Base-by-base conservation (phyloP, 2,329 filamentous ascomycete genomes). In the Colletotrichum phormii region DNA sequence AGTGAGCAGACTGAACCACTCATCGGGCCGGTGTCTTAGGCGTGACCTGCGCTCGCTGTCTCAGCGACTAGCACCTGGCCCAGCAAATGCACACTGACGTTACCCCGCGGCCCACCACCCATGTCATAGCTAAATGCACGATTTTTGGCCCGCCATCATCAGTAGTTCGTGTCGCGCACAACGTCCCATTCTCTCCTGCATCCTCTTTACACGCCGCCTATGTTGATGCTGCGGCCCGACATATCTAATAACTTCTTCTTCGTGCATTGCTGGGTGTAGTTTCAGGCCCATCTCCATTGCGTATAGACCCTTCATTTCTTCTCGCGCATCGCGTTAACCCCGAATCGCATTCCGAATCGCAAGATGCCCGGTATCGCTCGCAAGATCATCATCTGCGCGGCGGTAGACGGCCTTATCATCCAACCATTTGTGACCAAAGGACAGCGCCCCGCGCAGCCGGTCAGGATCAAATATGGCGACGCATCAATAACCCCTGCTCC, bases 371-470 rank as follows among this genome's bases (percentile, higher is more conserved):
- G 89, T 76, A 85, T 97, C 73, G 91, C 93, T 72, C 93, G 94
- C 80, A 97, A 97, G 83, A 85, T 97, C 67, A 81, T 95, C 75
- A 90, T 98, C 76, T 92, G 92, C 82, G 94, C 95, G 67, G 91
- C 94, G 31, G 90, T 92, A 66, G 95, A 98, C 79, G 95, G 95
- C 70, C 87, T 98, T 64, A 86, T 97, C 75, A 88, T 98, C 57
- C 94, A 97, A 78, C 92, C 94, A 31, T 84, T 93, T 35, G 87
- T 89, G 22, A 82, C 86, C 67, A 91, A 90, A 79, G 89, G 91
- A 78, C 87, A 89, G 80, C 82, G 86, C 51, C 83, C 88, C 31
- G 80, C 84, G 67, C 86, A 88, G 72, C 86, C 91, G 26, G 86
- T 95, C 65, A 91, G 90, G 77, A 89, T 97, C 75, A 91, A 91